phyloP scores from a whole-genome alignment of 2,329 filamentous ascomycete genomes.

The Exophiala lecanii-corni region DNA sequence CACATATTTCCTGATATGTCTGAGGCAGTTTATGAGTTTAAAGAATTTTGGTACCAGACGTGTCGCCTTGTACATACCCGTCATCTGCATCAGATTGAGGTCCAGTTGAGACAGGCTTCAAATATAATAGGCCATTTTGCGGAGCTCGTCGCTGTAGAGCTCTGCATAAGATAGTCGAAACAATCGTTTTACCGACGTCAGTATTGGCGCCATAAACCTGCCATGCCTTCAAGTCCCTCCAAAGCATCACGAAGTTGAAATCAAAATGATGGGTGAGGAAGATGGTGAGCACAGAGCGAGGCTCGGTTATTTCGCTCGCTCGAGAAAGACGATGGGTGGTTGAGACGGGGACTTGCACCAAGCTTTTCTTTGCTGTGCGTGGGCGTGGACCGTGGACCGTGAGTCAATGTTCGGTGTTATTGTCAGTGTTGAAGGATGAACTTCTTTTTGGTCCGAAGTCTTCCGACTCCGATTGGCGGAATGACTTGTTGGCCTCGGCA shows the following conservation, averaged over 20 bases:
- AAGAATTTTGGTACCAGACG: too few species aligned
- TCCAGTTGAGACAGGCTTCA: conserved; percentile 81
- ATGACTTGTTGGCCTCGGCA: neutral
- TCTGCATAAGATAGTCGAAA: conserved; percentile 67
- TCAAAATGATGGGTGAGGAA: too few species aligned
- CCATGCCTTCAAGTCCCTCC: conserved; percentile 63
- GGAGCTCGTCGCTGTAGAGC: conserved; percentile 48
- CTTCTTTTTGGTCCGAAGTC: neutral
- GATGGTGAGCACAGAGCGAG: too few species aligned
- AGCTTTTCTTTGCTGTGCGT: too few species aligned
- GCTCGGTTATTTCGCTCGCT: too few species aligned
- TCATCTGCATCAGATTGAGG: conserved; percentile 65
- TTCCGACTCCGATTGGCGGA: neutral
- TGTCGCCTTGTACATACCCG: conserved; percentile 51
- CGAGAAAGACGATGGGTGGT: too few species aligned
- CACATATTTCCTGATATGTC: conserved; percentile 60
- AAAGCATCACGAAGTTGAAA: conserved; percentile 35
- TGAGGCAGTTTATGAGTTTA: too few species aligned
- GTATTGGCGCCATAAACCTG: conserved; percentile 83
- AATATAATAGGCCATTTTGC: conserved; percentile 53
- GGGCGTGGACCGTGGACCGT: too few species aligned
- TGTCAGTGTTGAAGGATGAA: too few species aligned
- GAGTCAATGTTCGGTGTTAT: too few species aligned
- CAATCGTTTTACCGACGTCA: conserved; percentile 77
- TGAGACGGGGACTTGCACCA: too few species aligned